phyloP scores from a whole-genome alignment of 192 early-diverging fungal genomes.

The Entomortierella parvispora region DNA sequence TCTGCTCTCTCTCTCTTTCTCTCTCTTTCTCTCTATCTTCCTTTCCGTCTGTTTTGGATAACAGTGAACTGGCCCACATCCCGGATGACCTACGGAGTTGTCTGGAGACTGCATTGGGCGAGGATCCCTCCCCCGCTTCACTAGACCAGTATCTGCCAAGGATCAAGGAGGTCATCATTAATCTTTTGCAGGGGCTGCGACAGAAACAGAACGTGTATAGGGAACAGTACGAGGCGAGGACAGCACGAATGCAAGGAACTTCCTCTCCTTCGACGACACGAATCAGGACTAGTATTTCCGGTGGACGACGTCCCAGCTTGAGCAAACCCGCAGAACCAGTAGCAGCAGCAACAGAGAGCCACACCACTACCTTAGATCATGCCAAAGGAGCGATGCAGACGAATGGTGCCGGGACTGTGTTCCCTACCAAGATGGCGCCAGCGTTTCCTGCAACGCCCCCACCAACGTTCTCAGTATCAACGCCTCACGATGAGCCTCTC shows the following conservation, averaged over 20 bases:
- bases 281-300: constrained; percentile 1
- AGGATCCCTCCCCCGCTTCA: constrained; percentile 52
- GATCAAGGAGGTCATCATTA: constrained; percentile 63
- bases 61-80: constrained; percentile 53
- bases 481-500: constrained; percentile 26
- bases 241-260: constrained; percentile 5
- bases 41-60: background rate
- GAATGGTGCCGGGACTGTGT: no score
- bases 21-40: background rate
- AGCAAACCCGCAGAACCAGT: background rate
- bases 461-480: constrained; percentile 16
- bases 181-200: constrained; percentile 61
- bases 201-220: constrained; percentile 60
- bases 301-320: background rate
- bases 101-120: constrained; percentile 56
- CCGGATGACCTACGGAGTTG: constrained; percentile 56
- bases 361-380: background rate
- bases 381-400: constrained; percentile 11
- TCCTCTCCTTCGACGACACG: constrained; percentile 6
- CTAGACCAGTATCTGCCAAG: constrained; percentile 62
- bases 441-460: constrained; percentile 4
- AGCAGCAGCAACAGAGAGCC: background rate
- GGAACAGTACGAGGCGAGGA: constrained; percentile 36
- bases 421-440: background rate
- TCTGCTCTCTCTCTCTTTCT: background rate